These are phyloP conservation scores for Nakaseomyces uthaithaninus DNA, from an alignment of 1,139 yeast genomes.

Conservation along the genomic window DNA sequence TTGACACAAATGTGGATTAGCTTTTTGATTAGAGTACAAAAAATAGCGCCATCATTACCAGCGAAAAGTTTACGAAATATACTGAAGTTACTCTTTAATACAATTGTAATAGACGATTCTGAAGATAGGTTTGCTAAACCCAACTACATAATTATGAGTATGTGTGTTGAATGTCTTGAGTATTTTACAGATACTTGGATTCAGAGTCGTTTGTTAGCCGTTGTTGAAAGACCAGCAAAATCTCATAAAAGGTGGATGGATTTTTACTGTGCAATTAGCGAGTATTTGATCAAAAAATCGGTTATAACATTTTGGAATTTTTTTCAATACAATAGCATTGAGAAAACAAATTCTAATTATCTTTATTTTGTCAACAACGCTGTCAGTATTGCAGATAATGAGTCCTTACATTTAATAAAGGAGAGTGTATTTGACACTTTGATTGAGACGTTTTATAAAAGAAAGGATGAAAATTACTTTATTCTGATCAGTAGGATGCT, in stretches of 20 bases:
- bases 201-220: background rate
- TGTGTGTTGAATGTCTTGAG: background rate
- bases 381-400: constrained; percentile 19
- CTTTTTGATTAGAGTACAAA: background rate
- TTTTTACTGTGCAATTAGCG: constrained; percentile 23
- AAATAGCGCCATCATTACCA: background rate
- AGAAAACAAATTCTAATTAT: constrained; percentile 8
- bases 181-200: background rate
- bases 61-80: background rate
- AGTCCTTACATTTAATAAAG: constrained; percentile 21
- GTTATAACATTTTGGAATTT: constrained; percentile 30
- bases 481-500: background rate
- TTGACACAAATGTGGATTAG: background rate
- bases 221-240: background rate
- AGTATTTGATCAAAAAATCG: constrained; percentile 17
- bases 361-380: constrained; percentile 16
- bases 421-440: constrained; percentile 14
- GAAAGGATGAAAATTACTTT: background rate
- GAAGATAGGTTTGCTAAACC: background rate
- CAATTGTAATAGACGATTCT: background rate
- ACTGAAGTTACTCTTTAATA: background rate
- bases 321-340: constrained; percentile 21
- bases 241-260: constrained; percentile 17
- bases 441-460: background rate
- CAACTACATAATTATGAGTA: background rate